Evolutionary conservation across 768 basidiomycete genomes (phyloP).

Genomic region (Paxillus rubicundulus): DNA sequence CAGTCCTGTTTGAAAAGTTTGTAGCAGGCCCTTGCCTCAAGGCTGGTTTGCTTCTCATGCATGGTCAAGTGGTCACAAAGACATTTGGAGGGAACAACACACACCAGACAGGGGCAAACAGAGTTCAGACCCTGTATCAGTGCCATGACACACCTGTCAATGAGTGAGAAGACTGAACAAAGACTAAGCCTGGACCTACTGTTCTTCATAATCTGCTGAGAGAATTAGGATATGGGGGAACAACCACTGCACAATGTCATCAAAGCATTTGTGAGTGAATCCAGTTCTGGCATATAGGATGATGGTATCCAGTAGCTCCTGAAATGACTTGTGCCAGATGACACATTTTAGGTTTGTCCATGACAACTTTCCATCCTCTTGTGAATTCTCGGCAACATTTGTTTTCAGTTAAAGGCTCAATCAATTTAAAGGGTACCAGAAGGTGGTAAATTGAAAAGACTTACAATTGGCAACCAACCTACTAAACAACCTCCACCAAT

Average conservation of each 20-base stretch:
- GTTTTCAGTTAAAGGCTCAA: constrained; percentile 11
- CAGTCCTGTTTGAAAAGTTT: neutral
- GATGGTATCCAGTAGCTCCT: constrained; percentile 28
- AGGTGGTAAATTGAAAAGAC: neutral
- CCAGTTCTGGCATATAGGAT: constrained; percentile 20
- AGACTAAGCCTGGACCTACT: constrained; percentile 28
- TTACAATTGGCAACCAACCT: constrained; percentile 40
- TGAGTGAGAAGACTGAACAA: constrained; percentile 12
- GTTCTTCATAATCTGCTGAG: constrained; percentile 44
- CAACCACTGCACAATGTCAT: constrained; percentile 19
- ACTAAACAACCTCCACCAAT: constrained; percentile 35
- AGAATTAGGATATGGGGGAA: constrained; percentile 38
- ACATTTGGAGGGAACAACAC: constrained; percentile 29
- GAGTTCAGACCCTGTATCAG: constrained; percentile 29
- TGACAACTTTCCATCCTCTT: constrained; percentile 30
- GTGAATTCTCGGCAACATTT: neutral
- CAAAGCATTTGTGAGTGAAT: constrained; percentile 18
- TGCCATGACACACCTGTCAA: constrained; percentile 35
- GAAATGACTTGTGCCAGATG: constrained; percentile 37
- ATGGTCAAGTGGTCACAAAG: constrained; percentile 15
- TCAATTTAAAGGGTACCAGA: neutral
- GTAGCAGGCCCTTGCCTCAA: constrained; percentile 6
- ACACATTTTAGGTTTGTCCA: constrained; percentile 33
- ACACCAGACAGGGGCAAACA: constrained; percentile 36
- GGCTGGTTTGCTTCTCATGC: constrained; percentile 13